phyloP scores from a whole-genome alignment of 176 grass and related monocot genomes.

The Panicum miliaceum region DNA sequence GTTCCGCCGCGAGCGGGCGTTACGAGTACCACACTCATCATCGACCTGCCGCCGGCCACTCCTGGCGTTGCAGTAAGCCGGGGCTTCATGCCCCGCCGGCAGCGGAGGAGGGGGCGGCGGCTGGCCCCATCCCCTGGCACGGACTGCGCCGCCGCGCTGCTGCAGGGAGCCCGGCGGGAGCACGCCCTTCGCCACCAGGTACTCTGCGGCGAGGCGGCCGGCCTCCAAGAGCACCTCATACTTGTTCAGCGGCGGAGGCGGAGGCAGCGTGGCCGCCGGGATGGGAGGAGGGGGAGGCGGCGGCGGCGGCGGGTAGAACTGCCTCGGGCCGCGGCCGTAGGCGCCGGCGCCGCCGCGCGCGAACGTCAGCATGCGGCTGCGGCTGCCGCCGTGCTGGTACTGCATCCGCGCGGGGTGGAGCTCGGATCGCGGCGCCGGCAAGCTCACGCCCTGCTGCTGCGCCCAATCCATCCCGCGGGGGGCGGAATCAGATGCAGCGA shows the following conservation, averaged over 20 bases:
- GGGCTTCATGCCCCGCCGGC: slow-evolving; percentile 27
- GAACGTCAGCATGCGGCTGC: slow-evolving; percentile 50
- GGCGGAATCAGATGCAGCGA: slow-evolving; percentile 33
- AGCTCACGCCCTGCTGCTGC: slow-evolving; percentile 35
- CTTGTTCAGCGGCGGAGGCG: slow-evolving; percentile 41
- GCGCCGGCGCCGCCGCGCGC: slow-evolving; percentile 44
- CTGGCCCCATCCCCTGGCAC: slow-evolving; percentile 32
- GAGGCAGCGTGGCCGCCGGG: background rate
- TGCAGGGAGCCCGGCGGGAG: slow-evolving; percentile 65
- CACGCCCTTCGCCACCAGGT: slow-evolving; percentile 80
- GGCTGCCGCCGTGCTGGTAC: slow-evolving; percentile 48
- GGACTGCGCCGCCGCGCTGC: slow-evolving; percentile 31
- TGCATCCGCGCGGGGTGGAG: slow-evolving; percentile 31
- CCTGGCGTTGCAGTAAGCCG: slow-evolving; percentile 9
- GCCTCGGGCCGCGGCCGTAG: slow-evolving; percentile 43
- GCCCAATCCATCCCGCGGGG: slow-evolving; percentile 26
- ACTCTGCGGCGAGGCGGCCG: slow-evolving; percentile 89
- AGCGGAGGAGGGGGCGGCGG: slow-evolving; percentile 22
- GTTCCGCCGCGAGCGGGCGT: slow-evolving; percentile 31
- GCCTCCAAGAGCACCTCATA: slow-evolving; percentile 87
- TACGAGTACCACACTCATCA: slow-evolving; percentile 51
- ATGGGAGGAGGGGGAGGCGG: slow-evolving; percentile 7
- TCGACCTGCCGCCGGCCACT: slow-evolving; percentile 53
- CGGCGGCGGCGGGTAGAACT: slow-evolving; percentile 38
- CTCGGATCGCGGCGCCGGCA: slow-evolving; percentile 32